phyloP scores from a whole-genome alignment of 352 stramenopile genomes.

The Phytopythium cucurbitacearum region DNA sequence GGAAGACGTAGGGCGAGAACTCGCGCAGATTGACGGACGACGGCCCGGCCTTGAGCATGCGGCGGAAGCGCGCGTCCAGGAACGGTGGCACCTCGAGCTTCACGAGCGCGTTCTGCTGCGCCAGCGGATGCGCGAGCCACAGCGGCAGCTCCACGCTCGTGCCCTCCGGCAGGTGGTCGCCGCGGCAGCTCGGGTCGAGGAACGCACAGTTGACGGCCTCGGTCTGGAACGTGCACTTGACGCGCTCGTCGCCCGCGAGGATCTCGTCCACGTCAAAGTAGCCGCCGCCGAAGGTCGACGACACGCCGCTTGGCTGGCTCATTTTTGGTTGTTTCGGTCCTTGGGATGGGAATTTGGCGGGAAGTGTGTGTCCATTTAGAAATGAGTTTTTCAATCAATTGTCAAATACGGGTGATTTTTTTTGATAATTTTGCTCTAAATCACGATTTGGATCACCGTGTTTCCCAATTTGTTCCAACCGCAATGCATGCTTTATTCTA shows the following conservation, averaged over 20 bases:
- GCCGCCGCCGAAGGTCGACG: slow-evolving; percentile 8
- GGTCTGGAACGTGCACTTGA: slow-evolving; percentile 73
- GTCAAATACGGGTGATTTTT: too few relatives aligned
- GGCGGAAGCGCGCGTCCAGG: slow-evolving; percentile 67
- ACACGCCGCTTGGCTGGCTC: too few relatives aligned
- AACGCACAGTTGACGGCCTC: slow-evolving; percentile 68
- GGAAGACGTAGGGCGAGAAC: slow-evolving; percentile 65
- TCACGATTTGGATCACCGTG: too few relatives aligned
- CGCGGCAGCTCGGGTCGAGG: slow-evolving; percentile 63
- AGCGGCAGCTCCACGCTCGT: slow-evolving; percentile 67
- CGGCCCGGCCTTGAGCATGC: slow-evolving; percentile 77
- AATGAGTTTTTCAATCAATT: too few relatives aligned
- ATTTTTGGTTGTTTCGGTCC: too few relatives aligned
- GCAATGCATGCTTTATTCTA: too few relatives aligned
- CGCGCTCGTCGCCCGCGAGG: slow-evolving; percentile 71
- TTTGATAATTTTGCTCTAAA: too few relatives aligned
- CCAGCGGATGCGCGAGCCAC: slow-evolving; percentile 65
- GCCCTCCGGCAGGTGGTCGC: slow-evolving; percentile 38
- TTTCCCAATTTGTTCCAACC: too few relatives aligned
- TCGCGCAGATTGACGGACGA: slow-evolving; percentile 66
- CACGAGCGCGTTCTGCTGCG: slow-evolving; percentile 41
- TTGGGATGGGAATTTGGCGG: too few relatives aligned
- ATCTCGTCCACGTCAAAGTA: slow-evolving; percentile 80
- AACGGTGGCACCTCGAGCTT: slow-evolving; percentile 52
- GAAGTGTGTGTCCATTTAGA: too few relatives aligned